phyloP scores from a whole-genome alignment of 306 rosid species.

The Senna siamea region DNA sequence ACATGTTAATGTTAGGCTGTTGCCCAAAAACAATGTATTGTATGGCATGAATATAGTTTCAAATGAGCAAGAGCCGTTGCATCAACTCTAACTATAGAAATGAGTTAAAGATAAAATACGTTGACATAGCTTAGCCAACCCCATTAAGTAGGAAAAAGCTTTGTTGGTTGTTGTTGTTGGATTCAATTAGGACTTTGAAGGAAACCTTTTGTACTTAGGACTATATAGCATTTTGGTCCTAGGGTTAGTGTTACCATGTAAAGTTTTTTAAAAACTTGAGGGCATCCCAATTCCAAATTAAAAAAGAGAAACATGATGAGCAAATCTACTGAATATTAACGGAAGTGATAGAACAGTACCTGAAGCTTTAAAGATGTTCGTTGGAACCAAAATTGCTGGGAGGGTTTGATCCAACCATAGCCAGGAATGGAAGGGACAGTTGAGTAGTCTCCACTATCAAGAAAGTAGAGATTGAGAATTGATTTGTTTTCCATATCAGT shows the following conservation, averaged over 20 bases:
- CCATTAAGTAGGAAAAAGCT: no score
- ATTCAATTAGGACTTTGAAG: neutral
- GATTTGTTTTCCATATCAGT: conserved; percentile 74
- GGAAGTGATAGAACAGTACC: conserved; percentile 49
- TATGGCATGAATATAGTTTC: no score
- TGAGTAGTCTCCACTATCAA: conserved; percentile 89
- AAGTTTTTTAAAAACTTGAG: no score
- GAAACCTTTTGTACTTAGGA: neutral
- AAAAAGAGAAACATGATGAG: neutral
- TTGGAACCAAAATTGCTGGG: conserved; percentile 84
- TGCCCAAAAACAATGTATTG: no score
- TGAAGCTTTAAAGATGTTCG: conserved; percentile 59
- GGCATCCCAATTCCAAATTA: no score
- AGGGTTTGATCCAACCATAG: conserved; percentile 86
- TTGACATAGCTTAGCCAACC: no score
- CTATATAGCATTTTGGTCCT: neutral
- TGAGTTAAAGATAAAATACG: no score
- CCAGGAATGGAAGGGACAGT: conserved; percentile 63
- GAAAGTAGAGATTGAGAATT: conserved; percentile 78
- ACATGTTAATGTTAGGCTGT: no score
- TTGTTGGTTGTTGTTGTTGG: no score
- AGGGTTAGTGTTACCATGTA: neutral
- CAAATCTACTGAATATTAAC: neutral
- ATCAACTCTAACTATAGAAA: no score
- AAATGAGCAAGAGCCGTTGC: no score